A percentile compares a stretch with the other conserved stretches of the same genome.
These are phyloP conservation scores for Edhazardia aedis DNA, from an alignment of 371 early-diverging fungal species.

Conservation along the genomic window DNA sequence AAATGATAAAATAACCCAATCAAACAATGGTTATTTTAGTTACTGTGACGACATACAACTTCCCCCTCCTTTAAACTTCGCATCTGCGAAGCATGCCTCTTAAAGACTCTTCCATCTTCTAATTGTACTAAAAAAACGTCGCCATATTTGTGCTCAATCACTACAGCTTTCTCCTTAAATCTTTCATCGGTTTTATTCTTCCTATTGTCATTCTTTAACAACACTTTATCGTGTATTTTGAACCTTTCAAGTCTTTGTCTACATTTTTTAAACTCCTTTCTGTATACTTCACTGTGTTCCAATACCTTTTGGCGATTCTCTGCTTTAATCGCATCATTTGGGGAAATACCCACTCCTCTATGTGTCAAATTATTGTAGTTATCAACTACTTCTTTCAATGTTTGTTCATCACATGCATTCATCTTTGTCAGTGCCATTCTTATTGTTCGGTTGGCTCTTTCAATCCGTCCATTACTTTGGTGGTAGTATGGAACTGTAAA, in stretches of 20 bases:
- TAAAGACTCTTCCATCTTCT: not conserved
- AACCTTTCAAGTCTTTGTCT: not conserved
- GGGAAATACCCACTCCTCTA: not conserved
- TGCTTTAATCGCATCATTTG: not conserved
- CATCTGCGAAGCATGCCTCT: not conserved
- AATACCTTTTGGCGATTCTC: not conserved
- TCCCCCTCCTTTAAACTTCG: not conserved
- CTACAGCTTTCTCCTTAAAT: not conserved
- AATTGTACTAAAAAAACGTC: not conserved
- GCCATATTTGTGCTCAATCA: not conserved
- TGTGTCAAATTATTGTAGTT: conserved; percentile 12
- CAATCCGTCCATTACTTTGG: no score
- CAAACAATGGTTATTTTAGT: no score
- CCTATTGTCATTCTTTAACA: not conserved
- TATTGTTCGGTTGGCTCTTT: no score
- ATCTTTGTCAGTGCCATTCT: no score
- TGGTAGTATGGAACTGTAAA: no score
- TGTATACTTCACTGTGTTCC: not conserved
- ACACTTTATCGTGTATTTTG: not conserved
- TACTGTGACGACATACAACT: no score
- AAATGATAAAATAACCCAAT: no score
- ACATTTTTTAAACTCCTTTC: not conserved
- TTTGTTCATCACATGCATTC: no score
- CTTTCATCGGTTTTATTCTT: not conserved
- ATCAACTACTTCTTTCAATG: conserved; percentile 13